Evolutionary conservation across 176 grass and related monocot genomes (phyloP).

Genomic region (Dactylis glomerata): DNA sequence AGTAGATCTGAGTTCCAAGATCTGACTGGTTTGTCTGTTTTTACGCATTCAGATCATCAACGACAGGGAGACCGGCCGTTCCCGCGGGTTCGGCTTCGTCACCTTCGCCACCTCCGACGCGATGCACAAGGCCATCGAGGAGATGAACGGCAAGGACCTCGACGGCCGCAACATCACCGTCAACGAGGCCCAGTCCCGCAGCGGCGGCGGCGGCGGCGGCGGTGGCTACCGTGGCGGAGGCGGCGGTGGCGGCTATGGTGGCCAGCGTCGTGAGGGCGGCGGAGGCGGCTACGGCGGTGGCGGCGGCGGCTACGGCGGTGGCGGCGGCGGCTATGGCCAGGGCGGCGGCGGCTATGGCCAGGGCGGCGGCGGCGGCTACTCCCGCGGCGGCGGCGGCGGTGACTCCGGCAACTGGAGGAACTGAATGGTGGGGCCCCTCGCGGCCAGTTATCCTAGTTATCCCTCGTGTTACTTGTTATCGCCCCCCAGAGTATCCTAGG

Average conservation of each 20-base stretch:
- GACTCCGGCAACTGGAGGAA: constrained; percentile 59
- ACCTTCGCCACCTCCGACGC: constrained; percentile 68
- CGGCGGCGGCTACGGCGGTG: not conserved
- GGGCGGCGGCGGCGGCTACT: not conserved
- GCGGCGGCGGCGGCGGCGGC: constrained; percentile 30
- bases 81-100: constrained; percentile 85
- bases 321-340: not conserved
- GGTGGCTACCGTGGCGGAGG: not conserved
- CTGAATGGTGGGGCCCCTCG: constrained; percentile 36
- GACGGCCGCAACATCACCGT: constrained; percentile 90
- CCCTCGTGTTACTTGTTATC: not conserved
- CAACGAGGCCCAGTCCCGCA: constrained; percentile 86
- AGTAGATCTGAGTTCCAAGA: not conserved
- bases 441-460: constrained; percentile 42
- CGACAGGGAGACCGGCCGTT: constrained; percentile 89
- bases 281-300: constrained; percentile 18
- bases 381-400: constrained; percentile 1
- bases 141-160: constrained; percentile 76
- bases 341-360: not conserved
- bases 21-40: not conserved
- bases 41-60: constrained; percentile 59
- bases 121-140: constrained; percentile 83
- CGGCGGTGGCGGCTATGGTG: constrained; percentile 16
- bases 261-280: constrained; percentile 31
- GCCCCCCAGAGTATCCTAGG: not conserved